Percentiles rank a stretch among this genome's conserved stretches.
Conservation (phyloP, 2,329 filamentous ascomycete genomes). For the Hypoxylon sp. region DNA sequence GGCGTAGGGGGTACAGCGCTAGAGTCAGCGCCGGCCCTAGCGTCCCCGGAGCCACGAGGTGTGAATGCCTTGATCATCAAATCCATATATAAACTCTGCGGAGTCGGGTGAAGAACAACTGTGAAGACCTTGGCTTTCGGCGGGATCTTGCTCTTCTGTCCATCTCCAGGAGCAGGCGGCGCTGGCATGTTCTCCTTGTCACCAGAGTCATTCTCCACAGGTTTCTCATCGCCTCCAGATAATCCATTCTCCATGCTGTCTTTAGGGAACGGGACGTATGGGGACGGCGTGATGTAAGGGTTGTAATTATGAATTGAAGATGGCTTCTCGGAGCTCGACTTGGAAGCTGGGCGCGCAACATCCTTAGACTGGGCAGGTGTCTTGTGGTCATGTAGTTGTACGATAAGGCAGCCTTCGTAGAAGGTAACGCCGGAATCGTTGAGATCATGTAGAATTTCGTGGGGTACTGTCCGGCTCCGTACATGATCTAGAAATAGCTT, state of each 20-base stretch:
- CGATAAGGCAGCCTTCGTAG: conserved; percentile 95
- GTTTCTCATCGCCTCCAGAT: conserved; percentile 56
- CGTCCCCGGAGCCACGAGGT: conserved; percentile 65
- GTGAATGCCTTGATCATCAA: conserved; percentile 82
- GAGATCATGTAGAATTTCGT: conserved; percentile 88
- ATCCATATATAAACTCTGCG: conserved; percentile 81
- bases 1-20: conserved; percentile 77
- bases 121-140: conserved; percentile 79
- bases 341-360: conserved; percentile 66
- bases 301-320: conserved; percentile 96
- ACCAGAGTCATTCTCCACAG: conserved; percentile 60
- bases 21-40: conserved; percentile 50
- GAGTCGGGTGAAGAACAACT: conserved; percentile 87
- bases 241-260: conserved; percentile 56
- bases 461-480: conserved; percentile 81
- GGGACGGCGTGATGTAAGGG: conserved; percentile 89
- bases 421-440: conserved; percentile 80
- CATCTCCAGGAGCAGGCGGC: conserved; percentile 63
- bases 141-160: conserved; percentile 61
- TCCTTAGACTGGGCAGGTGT: conserved; percentile 74
- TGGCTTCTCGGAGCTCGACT: conserved; percentile 73
- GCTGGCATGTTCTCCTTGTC: conserved; percentile 73
- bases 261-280: conserved; percentile 82
- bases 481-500: conserved; percentile 83
- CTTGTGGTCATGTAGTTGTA: conserved; percentile 92